Conservation (phyloP, 2,329 filamentous ascomycete genomes). For the Venturia pyrina region DNA sequence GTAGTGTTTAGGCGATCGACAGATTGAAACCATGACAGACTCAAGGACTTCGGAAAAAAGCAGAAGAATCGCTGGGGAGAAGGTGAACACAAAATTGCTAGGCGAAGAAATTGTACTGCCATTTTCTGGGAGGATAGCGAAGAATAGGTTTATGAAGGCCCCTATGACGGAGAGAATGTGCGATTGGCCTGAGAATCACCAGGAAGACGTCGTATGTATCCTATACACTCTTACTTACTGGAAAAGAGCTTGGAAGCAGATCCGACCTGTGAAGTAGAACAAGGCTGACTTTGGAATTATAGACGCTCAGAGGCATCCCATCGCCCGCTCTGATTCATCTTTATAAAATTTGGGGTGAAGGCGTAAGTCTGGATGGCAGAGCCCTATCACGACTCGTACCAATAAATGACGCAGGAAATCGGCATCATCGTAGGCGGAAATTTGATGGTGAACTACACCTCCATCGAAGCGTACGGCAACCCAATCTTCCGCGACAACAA, state of each 20-base stretch:
- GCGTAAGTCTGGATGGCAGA: conserved; percentile 19
- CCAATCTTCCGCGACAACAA: conserved; percentile 46
- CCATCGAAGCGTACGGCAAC: conserved; percentile 48
- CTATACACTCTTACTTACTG: conserved; percentile 31
- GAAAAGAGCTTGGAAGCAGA: background rate
- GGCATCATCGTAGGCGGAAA: conserved; percentile 54
- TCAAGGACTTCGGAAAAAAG: background rate
- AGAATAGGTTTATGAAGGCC: conserved; percentile 8
- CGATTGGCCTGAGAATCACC: conserved; percentile 35
- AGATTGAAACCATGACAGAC: background rate
- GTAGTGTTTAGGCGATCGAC: no score
- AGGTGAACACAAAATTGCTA: conserved; percentile 2
- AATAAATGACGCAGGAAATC: conserved; percentile 19
- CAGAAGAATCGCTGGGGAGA: conserved; percentile 1
- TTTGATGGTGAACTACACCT: conserved; percentile 52
- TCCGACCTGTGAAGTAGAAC: conserved; percentile 33
- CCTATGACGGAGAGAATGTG: conserved; percentile 59
- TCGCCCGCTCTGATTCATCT: conserved; percentile 35
- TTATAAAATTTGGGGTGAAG: conserved; percentile 47
- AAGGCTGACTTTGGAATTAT: background rate
- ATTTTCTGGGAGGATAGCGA: conserved; percentile 5
- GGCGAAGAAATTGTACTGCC: conserved; percentile 3
- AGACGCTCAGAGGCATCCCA: conserved; percentile 30
- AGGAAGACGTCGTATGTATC: conserved; percentile 4
- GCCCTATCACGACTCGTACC: background rate